Evolutionary conservation across 2,329 filamentous ascomycete species (phyloP).

Genomic region (Colletotrichum musicola): DNA sequence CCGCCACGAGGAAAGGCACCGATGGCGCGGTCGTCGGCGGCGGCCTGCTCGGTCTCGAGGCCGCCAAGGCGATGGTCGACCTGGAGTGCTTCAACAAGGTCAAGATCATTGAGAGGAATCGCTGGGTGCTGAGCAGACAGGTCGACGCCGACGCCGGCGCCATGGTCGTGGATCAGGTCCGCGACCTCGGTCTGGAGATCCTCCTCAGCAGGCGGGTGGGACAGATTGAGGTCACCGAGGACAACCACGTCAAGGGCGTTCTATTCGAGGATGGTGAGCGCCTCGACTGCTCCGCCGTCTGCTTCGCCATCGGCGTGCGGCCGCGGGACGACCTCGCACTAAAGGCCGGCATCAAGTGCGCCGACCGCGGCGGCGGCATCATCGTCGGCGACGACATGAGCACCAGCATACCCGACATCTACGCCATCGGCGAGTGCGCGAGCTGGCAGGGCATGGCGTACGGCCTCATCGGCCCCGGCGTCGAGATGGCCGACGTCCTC

Average conservation of each 20-base stretch:
- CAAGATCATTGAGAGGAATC: conserved; percentile 83
- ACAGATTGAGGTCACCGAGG: conserved; percentile 75
- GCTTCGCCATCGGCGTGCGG: conserved; percentile 90
- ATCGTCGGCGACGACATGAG: conserved; percentile 75
- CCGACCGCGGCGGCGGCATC: conserved; percentile 80
- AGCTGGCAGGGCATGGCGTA: conserved; percentile 91
- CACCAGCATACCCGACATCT: conserved; percentile 80
- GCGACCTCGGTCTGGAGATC: conserved; percentile 82
- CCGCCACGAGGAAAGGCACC: conserved; percentile 74
- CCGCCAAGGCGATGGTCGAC: conserved; percentile 93
- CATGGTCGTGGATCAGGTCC: conserved; percentile 86
- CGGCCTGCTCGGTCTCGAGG: conserved; percentile 86
- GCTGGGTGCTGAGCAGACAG: conserved; percentile 86
- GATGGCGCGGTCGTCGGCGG: conserved; percentile 85
- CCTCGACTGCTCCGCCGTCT: conserved; percentile 83
- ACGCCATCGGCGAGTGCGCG: conserved; percentile 91
- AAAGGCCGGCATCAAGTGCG: conserved; percentile 77
- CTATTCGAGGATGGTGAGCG: conserved; percentile 84
- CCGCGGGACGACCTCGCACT: conserved; percentile 83
- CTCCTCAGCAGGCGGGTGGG: conserved; percentile 82
- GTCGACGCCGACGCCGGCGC: conserved; percentile 84
- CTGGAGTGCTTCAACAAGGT: conserved; percentile 80
- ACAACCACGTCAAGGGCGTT: conserved; percentile 78
- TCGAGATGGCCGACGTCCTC: conserved; percentile 94
- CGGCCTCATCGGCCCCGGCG: conserved; percentile 87